Conservation (phyloP, 2,329 filamentous ascomycete genomes). For the Aspergillus arachidicola region DNA sequence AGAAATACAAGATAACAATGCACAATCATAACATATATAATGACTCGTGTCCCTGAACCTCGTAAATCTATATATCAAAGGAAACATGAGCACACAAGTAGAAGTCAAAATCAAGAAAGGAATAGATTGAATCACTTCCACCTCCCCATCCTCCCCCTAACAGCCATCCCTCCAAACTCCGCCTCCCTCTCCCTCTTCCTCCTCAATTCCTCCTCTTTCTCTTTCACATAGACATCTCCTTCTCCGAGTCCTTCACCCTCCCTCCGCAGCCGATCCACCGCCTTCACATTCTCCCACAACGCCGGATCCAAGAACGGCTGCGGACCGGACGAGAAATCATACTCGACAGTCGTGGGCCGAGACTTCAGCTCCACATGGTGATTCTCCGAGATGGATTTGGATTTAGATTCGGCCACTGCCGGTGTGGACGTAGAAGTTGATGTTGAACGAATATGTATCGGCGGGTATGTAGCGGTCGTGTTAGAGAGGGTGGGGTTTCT, state of each 20-base stretch:
- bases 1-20: background rate
- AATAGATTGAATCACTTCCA: background rate
- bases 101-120: background rate
- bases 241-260: slow-evolving; percentile 6
- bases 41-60: background rate
- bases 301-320: slow-evolving; percentile 45
- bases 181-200: slow-evolving; percentile 26
- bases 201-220: slow-evolving; percentile 23
- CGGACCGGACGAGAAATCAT: slow-evolving; percentile 35
- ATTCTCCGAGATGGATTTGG: background rate
- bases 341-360: slow-evolving; percentile 25
- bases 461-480: slow-evolving; percentile 26
- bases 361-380: background rate
- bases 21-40: background rate
- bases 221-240: background rate
- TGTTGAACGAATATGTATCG: slow-evolving; percentile 3
- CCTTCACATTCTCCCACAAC: slow-evolving; percentile 32
- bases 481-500: slow-evolving; percentile 12
- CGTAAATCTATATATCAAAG: background rate
- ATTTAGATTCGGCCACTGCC: background rate
- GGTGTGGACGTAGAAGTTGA: background rate
- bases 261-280: slow-evolving; percentile 1
- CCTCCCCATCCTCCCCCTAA: slow-evolving; percentile 28
- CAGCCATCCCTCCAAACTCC: slow-evolving; percentile 38
- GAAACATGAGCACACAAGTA: background rate